A percentile compares a stretch with the other conserved stretches of the same genome.
These are phyloP conservation scores for Kodamaea fukazawae DNA, from an alignment of 805 yeast species.

Conservation along the genomic window DNA sequence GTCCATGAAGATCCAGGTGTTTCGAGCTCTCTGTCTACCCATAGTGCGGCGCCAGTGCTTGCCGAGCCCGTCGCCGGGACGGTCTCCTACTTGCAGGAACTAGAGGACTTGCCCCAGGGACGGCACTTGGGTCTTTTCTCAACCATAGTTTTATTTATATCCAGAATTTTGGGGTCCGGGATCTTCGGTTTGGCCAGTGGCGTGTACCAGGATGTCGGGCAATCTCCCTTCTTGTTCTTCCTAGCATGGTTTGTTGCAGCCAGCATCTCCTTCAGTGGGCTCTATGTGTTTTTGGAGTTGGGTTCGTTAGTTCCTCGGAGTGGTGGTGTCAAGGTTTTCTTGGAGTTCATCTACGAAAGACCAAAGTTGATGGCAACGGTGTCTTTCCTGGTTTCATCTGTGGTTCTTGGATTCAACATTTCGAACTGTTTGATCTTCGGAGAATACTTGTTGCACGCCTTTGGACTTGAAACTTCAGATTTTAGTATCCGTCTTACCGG, in stretches of 20 bases:
- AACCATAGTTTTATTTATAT: conserved; percentile 59
- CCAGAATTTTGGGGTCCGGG: conserved; percentile 75
- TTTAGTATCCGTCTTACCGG: conserved; percentile 34
- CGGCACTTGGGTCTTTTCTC: conserved; percentile 70
- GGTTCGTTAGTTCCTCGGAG: conserved; percentile 70
- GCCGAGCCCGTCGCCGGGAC: conserved; percentile 5
- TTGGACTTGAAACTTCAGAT: conserved; percentile 42
- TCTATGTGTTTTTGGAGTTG: conserved; percentile 63
- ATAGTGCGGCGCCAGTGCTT: background rate
- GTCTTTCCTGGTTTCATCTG: conserved; percentile 46
- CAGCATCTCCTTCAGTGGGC: conserved; percentile 60
- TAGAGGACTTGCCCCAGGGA: conserved; percentile 66
- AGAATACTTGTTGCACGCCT: conserved; percentile 49
- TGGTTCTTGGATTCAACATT: conserved; percentile 54
- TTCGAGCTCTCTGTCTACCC: conserved; percentile 8
- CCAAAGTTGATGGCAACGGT: conserved; percentile 58
- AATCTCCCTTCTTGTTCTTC: conserved; percentile 60
- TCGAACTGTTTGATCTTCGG: conserved; percentile 62
- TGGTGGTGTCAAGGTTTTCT: conserved; percentile 73
- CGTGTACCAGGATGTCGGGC: conserved; percentile 65
- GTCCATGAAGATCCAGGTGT: conserved; percentile 3
- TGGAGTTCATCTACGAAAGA: conserved; percentile 61
- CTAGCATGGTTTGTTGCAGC: conserved; percentile 64
- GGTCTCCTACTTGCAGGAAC: conserved; percentile 24
- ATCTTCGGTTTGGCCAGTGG: conserved; percentile 72